These are phyloP conservation scores for Carallia brachiata DNA, from an alignment of 345 rosid genomes.

Conservation along the genomic window DNA sequence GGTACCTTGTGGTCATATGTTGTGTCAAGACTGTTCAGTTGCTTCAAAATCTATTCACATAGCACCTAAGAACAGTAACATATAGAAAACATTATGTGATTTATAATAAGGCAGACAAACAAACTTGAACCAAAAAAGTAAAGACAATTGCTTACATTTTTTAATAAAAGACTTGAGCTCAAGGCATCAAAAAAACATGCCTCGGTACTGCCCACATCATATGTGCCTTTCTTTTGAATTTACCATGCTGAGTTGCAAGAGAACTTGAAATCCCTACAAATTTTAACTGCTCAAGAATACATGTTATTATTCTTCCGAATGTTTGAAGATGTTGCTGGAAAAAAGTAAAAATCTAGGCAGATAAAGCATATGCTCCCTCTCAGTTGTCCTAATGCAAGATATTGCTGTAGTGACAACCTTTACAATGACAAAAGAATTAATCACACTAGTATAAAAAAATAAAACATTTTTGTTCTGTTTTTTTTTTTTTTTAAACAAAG, in stretches of 20 bases:
- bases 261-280: slow-evolving; percentile 52
- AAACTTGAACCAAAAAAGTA: slow-evolving; percentile 11
- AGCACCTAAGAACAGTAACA: slow-evolving; percentile 48
- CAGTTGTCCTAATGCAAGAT: slow-evolving; percentile 68
- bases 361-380: slow-evolving; percentile 69
- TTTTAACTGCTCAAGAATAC: slow-evolving; percentile 65
- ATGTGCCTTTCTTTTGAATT: slow-evolving; percentile 61
- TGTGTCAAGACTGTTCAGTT: slow-evolving; percentile 53
- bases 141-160: slow-evolving; percentile 47
- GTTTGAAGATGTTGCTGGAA: slow-evolving; percentile 61
- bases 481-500: no score
- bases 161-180: slow-evolving; percentile 75
- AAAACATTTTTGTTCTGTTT: no score
- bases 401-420: slow-evolving; percentile 72
- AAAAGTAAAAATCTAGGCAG: slow-evolving; percentile 72
- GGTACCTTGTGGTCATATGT: slow-evolving; percentile 65
- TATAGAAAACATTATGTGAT: background rate
- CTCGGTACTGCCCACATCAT: slow-evolving; percentile 38
- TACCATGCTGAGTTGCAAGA: slow-evolving; percentile 37
- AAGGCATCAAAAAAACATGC: slow-evolving; percentile 70
- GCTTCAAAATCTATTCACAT: slow-evolving; percentile 74
- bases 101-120: background rate
- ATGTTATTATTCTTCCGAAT: slow-evolving; percentile 63
- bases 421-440: slow-evolving; percentile 5
- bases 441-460: background rate